Evolutionary conservation across 2,329 filamentous ascomycete genomes (phyloP), one percentile per base, ranked within the genome.

Genomic region (Arthrobotrys pseudoclavata): DNA sequence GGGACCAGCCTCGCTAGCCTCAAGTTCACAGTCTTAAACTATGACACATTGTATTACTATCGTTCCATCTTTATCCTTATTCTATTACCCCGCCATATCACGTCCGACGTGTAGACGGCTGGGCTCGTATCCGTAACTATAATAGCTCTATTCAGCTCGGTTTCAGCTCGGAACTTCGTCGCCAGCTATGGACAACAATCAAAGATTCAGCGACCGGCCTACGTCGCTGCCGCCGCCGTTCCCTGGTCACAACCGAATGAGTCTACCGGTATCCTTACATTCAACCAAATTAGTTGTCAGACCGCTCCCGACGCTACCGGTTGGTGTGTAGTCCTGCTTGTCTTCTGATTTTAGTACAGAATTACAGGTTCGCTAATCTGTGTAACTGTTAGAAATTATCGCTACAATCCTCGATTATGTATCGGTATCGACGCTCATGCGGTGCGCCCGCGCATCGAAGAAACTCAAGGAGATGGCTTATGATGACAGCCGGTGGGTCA

Each of bases 381-480:
- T 48, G 79, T 67, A 40, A 62, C 75, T 52, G 9, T 13, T 24
- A 93, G 95, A 98, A 85, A 93, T 98, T 80, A 89, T 98, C 81
- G 91, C 91, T 31, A 88, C 90, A 0, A 94, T 99, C 80, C 88
- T 99, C 82, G 93, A 97, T 83, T 94, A 96, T 85, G 89, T 98
- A 45, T 91, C 93, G 45, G 88, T 97, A 29, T 86, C 91, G 76
- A 95, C 97, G 83, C 90, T 97, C 82, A 88, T 98, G 83, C 89
- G 90, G 80, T 95, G 93, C 83, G 95, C 96, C 52, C 90, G 91
- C 79, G 90, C 92, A 24, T 97, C 93, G 74, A 91, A 89, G 82
- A 92, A 93, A 77, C 89, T 98, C 87, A 91, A 92, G 83, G 96
- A 99, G 85, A 99, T 99, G 94, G 94, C 97, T 2, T 99, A 98